Evolutionary conservation across 1,284 basidiomycete genomes (phyloP).

Genomic region (Lentinula novae-zelandiae): DNA sequence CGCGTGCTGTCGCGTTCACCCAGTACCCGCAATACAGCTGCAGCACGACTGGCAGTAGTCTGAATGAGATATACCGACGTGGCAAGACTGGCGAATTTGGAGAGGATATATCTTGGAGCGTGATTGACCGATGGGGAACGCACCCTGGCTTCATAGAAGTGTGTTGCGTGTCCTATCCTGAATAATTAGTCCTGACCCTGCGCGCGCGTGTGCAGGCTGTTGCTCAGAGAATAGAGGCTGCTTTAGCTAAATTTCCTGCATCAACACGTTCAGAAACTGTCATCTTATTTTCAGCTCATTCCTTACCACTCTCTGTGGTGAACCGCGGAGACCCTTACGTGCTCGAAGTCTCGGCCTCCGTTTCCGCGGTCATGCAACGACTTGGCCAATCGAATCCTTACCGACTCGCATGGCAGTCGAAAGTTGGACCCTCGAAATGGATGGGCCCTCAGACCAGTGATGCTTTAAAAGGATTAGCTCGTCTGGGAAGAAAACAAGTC

Average conservation of each 20-base stretch:
- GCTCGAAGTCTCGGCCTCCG: conserved; percentile 92
- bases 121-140: conserved; percentile 97
- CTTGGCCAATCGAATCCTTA: conserved; percentile 80
- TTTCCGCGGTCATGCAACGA: conserved; percentile 85
- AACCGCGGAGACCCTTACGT: conserved; percentile 99
- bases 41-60: conserved; percentile 93
- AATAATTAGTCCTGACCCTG: not conserved
- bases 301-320: conserved; percentile 94
- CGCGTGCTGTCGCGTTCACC: conserved; percentile 91
- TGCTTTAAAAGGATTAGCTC: conserved; percentile 89
- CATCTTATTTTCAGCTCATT: conserved; percentile 96
- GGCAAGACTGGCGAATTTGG: conserved; percentile 53
- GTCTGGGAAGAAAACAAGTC: conserved; percentile 84
- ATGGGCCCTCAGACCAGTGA: conserved; percentile 96
- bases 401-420: conserved; percentile 96
- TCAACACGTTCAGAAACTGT: conserved; percentile 73
- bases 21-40: conserved; percentile 99
- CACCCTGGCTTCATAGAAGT: conserved; percentile 93
- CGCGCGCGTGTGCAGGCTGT: conserved; percentile 66
- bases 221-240: conserved; percentile 82
- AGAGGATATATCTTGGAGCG: conserved; percentile 87
- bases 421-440: conserved; percentile 98
- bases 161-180: conserved; percentile 20
- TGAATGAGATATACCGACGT: conserved; percentile 87
- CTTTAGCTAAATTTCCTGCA: conserved; percentile 79